Percentiles rank a stretch among this genome's conserved stretches.
These are phyloP conservation scores for Plasmodium gonderi DNA, from an alignment of 169 alveolate genomes.

Conservation along the genomic window DNA sequence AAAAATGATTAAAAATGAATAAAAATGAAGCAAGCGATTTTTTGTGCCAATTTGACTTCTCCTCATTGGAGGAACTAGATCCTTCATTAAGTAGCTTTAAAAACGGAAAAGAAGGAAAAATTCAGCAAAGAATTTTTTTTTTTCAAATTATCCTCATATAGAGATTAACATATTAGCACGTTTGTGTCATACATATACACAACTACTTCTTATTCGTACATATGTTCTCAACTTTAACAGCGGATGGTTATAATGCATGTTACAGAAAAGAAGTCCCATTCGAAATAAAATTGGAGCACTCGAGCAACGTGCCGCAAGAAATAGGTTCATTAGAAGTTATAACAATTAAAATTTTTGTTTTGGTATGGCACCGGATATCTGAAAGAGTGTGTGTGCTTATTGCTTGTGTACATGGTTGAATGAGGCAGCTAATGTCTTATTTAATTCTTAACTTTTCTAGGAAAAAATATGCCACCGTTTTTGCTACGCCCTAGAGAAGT, in stretches of 20 bases:
- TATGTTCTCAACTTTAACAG: constrained; percentile 53
- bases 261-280: constrained; percentile 94
- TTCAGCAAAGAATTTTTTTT: neutral
- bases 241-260: constrained; percentile 90
- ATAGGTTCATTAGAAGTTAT: constrained; percentile 91
- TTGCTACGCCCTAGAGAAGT: too few species aligned
- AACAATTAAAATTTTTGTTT: constrained; percentile 87
- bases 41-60: constrained; percentile 88
- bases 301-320: constrained; percentile 86
- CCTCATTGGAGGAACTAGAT: constrained; percentile 93
- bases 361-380: constrained; percentile 79
- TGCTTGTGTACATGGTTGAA: too few species aligned
- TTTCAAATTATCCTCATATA: neutral
- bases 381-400: too few species aligned
- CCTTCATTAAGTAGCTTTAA: constrained; percentile 89
- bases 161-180: neutral
- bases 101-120: neutral
- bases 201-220: neutral
- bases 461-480: too few species aligned
- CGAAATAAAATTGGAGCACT: constrained; percentile 90
- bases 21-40: constrained; percentile 56
- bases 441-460: too few species aligned
- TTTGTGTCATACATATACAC: neutral
- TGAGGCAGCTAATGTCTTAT: too few species aligned
- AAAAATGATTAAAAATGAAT: constrained; percentile 72